phyloP scores from a whole-genome alignment of 129 eudicot species.

The sunflower (Helianthus annuus) region HanXRQr2.0-SUNRISE NC_035438.2:25151701-25152200 shows the following conservation, averaged over 20 bases:
- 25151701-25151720: too few relatives aligned
- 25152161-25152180: constrained; percentile 73
- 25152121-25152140: constrained; percentile 67
- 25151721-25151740: too few relatives aligned
- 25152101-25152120: constrained; percentile 65
- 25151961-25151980: constrained; percentile 90
- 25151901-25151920: constrained; percentile 99
- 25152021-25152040: not conserved
- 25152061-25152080: not conserved
- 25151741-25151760: too few relatives aligned
- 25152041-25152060: not conserved
- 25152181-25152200: constrained; percentile 75
- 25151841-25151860: too few relatives aligned
- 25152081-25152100: constrained; percentile 9
- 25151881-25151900: constrained; percentile 90
- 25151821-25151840: too few relatives aligned
- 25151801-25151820: too few relatives aligned
- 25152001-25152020: constrained; percentile 48
- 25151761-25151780: too few relatives aligned
- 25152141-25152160: constrained; percentile 83
- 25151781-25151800: too few relatives aligned
- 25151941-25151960: constrained; percentile 70
- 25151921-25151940: constrained; percentile 98
- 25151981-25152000: constrained; percentile 94
- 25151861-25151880: constrained; percentile 5